A percentile compares a stretch with the other conserved stretches of the same genome.
phyloP scores from a whole-genome alignment of 192 early-diverging fungal species.

The Allomyces macrogynus region DNA sequence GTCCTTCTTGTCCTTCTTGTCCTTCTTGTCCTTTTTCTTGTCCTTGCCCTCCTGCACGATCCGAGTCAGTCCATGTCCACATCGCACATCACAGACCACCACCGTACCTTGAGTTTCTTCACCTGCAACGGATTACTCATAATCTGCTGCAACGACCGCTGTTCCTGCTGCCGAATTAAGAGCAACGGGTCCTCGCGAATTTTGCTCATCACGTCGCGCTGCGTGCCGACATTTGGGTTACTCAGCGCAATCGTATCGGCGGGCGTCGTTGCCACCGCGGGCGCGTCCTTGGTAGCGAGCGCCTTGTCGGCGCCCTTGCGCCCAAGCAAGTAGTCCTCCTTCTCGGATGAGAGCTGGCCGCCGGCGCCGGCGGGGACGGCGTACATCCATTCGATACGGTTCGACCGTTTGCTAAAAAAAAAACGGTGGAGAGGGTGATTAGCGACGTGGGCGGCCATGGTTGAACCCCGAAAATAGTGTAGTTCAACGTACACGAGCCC shows the following conservation, averaged over 20 bases:
- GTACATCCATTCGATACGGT: conserved; percentile 95
- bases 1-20: conserved; percentile 22
- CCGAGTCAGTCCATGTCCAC: too few relatives aligned
- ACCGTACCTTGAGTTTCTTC: conserved; percentile 24
- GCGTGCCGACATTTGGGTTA: conserved; percentile 53
- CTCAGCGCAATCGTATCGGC: conserved; percentile 21
- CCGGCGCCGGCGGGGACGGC: conserved; percentile 37
- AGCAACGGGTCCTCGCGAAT: conserved; percentile 80
- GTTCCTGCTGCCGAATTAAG: conserved; percentile 70
- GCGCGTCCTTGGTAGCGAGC: conserved; percentile 7
- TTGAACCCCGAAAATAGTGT: neutral
- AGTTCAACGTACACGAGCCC: neutral
- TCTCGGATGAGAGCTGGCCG: conserved; percentile 28
- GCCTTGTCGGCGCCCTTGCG: conserved; percentile 59
- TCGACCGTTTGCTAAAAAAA: conserved; percentile 28
- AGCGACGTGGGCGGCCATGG: neutral
- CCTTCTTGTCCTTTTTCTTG: conserved; percentile 23
- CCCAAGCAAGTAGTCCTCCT: conserved; percentile 80
- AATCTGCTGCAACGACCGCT: conserved; percentile 50
- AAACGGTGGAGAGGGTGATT: neutral
- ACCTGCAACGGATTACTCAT: conserved; percentile 47
- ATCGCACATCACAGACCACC: too few relatives aligned
- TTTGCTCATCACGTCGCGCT: conserved; percentile 62
- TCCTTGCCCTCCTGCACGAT: conserved; percentile 17
- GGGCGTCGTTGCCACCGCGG: conserved; percentile 3